Evolutionary conservation across 805 yeast genomes (phyloP), one percentile per base, ranked within the genome.

Genomic region (Teunomyces stri): DNA sequence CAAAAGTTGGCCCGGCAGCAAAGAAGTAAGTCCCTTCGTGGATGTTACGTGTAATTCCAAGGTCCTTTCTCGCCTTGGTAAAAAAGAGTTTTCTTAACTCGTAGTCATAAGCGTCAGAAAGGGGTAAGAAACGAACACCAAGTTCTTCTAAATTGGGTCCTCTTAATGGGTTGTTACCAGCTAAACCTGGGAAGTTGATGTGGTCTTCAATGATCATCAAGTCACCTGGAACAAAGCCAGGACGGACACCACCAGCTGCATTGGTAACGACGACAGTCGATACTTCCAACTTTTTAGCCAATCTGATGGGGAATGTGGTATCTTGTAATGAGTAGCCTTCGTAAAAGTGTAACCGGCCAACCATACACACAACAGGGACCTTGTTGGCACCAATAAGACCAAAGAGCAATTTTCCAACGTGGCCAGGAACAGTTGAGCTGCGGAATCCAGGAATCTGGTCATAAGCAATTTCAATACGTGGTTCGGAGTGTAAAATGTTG

Each of bases 1-100:
- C 99, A 66, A 85, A 92, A 1, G 97, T 88, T 4, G 99, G 98
- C 0, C 99, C 99, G 5, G 95, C 80, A 6, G 85, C 96, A 66
- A 79, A 91, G 45, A 79, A 79, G 60, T 92, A 92, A 1, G 84
- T 80, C 31, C 98, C 99, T 66, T 92, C 98, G 59, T 88, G 87
- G 30, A 92, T 76, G 0, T 66, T 60, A 60, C 98, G 81, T 0
- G 70, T 65, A 20, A 87, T 68, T 0, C 68, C 67, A 47, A 73
- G 59, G 28, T 62, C 66, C 18, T 70, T 65, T 45, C 74, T 68
- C 9, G 84, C 86, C 46, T 78, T 75, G 15, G 72, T 56, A 55
- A 82, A 80, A 52, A 90, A 78, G 45, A 76, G 61, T 51, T 78
- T 75, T 51, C 98, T 76, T 54, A 92, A 72, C 3, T 76, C 81